phyloP scores from a whole-genome alignment of 768 basidiomycete species.

The Amyloporia xantha region DNA sequence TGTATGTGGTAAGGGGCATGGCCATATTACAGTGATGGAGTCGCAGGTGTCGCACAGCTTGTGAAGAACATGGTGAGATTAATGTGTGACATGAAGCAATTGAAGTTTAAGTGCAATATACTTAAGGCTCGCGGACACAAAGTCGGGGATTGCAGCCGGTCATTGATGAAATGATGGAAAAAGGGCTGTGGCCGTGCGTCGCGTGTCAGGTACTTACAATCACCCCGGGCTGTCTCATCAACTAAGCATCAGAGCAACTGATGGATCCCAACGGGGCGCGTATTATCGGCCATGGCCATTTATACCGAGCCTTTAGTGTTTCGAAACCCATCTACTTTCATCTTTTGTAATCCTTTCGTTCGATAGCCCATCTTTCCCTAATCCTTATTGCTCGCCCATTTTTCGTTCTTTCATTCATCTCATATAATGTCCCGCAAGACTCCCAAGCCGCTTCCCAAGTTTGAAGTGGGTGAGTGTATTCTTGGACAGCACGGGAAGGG shows the following conservation, averaged over 20 bases:
- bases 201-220: too few species aligned
- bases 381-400: conserved; percentile 15
- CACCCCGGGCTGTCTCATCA: too few species aligned
- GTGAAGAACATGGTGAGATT: too few species aligned
- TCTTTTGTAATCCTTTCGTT: neutral
- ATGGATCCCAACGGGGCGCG: neutral
- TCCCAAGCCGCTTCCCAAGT: conserved; percentile 64
- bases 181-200: too few species aligned
- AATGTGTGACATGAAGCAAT: too few species aligned
- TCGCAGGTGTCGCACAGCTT: too few species aligned
- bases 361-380: conserved; percentile 5
- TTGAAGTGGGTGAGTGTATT: conserved; percentile 51
- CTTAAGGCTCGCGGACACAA: too few species aligned
- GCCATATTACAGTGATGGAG: too few species aligned
- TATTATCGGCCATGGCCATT: neutral
- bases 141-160: too few species aligned
- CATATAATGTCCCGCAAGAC: conserved; percentile 43
- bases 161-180: too few species aligned
- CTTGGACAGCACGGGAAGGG: neutral
- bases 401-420: conserved; percentile 18
- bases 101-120: too few species aligned
- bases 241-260: neutral
- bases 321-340: conserved; percentile 1
- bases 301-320: neutral
- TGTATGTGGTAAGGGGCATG: too few species aligned